Conservation (phyloP, 331 rosid genomes). For the Phaseolus coccineus region DNA sequence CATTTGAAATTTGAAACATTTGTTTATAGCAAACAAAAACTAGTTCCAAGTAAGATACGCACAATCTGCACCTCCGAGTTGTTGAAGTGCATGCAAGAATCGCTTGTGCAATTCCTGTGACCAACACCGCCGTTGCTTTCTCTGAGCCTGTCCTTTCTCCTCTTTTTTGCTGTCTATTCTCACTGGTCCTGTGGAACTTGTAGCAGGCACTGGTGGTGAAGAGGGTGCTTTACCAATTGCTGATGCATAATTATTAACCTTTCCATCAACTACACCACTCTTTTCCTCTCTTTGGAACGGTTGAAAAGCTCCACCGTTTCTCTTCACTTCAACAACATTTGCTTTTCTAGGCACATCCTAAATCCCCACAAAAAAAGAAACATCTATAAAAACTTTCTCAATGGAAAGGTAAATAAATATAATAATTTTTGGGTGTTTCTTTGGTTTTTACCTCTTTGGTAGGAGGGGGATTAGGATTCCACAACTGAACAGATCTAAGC, state of each 20-base stretch:
- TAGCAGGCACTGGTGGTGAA: slow-evolving; percentile 57
- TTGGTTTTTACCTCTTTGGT: slow-evolving; percentile 58
- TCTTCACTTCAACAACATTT: slow-evolving; percentile 75
- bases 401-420: not conserved
- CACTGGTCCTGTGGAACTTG: slow-evolving; percentile 67
- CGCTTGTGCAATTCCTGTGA: slow-evolving; percentile 90
- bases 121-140: slow-evolving; percentile 91
- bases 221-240: slow-evolving; percentile 33
- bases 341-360: slow-evolving; percentile 74
- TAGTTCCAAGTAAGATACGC: slow-evolving; percentile 22
- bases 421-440: not conserved
- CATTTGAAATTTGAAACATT: not conserved
- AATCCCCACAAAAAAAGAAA: not conserved
- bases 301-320: slow-evolving; percentile 78
- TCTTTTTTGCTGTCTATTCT: slow-evolving; percentile 54
- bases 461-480: slow-evolving; percentile 68
- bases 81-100: slow-evolving; percentile 83
- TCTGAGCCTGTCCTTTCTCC: slow-evolving; percentile 64
- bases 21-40: not conserved
- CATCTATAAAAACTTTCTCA: not conserved
- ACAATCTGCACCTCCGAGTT: slow-evolving; percentile 90
- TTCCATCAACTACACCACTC: slow-evolving; percentile 32
- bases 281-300: slow-evolving; percentile 81
- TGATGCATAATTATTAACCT: slow-evolving; percentile 33
- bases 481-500: slow-evolving; percentile 92